Base-by-base conservation (phyloP, 768 basidiomycete genomes). In the Leccinum subgranulosum region DNA sequence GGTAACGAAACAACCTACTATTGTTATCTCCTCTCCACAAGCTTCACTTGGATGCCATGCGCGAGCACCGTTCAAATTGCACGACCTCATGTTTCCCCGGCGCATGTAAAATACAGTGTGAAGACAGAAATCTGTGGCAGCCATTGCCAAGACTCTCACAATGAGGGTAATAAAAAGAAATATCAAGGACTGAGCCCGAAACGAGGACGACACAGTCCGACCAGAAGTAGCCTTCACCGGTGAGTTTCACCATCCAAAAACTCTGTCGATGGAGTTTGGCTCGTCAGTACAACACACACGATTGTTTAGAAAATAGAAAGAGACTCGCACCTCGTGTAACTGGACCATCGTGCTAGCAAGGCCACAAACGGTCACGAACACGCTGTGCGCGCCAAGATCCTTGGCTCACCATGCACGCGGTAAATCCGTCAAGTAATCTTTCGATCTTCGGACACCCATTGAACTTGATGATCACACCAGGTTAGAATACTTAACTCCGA, bases 391-490 rank as follows among this genome's bases (percentile, higher is more conserved):
- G 1, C 51, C 54, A 17, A n/a, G n/a, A n/a, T n/a, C 74, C 75
- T 4, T 77, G 60, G 9, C 66, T 66, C 31, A 77, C 71, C 11
- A 82, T 77, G 27, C 73, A 72, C 9, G 69, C 62, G 19, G 82
- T 73, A 4, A 80, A 73, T 6, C 68, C 66, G 34, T 81, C 77
- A 12, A 87, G 63, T 31, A 80, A 65, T 51, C 74, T 76, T 4
- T 63, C 64, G 17, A 86, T 66, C 46, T 76, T 74, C 2, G 85
- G 86, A 23, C 85, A 77, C 9, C 83, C 80, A 2, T 3, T 17
- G 7, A 10, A 41, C 39, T 41, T n/a, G n/a, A 41, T 41, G 39
- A 19, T 41, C 39, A 41, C 39, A 41, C 8, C 3, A 19, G 39
- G n/a, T 11, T n/a, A 41, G 39, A 41, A 19, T 19, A 11, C 2